These are phyloP conservation scores for Heterobasidion irregulare DNA, from an alignment of 1,284 basidiomycete genomes.

Conservation along the genomic window DNA sequence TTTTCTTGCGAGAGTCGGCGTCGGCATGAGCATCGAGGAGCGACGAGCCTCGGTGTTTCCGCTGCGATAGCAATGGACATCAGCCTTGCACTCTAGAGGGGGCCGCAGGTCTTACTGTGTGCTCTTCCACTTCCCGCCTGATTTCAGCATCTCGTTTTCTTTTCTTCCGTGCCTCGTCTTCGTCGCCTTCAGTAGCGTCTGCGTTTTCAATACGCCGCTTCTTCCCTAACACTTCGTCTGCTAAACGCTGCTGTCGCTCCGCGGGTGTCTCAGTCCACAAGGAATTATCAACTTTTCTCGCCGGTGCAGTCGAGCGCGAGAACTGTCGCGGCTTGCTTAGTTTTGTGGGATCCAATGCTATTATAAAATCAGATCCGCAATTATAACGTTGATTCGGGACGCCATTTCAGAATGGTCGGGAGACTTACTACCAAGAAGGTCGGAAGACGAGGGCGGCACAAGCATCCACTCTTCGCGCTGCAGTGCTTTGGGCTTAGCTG, in stretches of 20 bases:
- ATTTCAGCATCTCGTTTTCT: conserved; percentile 61
- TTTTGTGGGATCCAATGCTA: conserved; percentile 66
- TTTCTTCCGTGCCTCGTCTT: conserved; percentile 41
- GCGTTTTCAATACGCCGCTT: conserved; percentile 62
- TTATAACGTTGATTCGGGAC: neutral
- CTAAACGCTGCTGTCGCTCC: conserved; percentile 76
- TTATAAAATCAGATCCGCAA: conserved; percentile 13
- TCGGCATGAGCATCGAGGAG: conserved; percentile 58
- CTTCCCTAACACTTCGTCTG: conserved; percentile 81
- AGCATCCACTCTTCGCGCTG: conserved; percentile 95
- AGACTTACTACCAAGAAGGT: conserved; percentile 64
- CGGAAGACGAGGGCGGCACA: conserved; percentile 75
- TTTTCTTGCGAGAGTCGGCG: conserved; percentile 22
- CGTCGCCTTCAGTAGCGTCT: conserved; percentile 24
- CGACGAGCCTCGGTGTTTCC: conserved; percentile 54
- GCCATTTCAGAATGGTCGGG: neutral
- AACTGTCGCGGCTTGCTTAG: conserved; percentile 65
- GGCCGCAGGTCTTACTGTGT: conserved; percentile 52
- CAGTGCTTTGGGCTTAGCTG: conserved; percentile 60
- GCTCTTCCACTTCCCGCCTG: conserved; percentile 61
- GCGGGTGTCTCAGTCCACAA: conserved; percentile 93
- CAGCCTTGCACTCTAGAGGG: neutral
- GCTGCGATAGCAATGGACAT: conserved; percentile 28
- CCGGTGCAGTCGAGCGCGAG: conserved; percentile 49
- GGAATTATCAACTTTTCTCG: conserved; percentile 38